Evolutionary conservation across 2,329 filamentous ascomycete genomes (phyloP).

Genomic region (Cadophora sp.): DNA sequence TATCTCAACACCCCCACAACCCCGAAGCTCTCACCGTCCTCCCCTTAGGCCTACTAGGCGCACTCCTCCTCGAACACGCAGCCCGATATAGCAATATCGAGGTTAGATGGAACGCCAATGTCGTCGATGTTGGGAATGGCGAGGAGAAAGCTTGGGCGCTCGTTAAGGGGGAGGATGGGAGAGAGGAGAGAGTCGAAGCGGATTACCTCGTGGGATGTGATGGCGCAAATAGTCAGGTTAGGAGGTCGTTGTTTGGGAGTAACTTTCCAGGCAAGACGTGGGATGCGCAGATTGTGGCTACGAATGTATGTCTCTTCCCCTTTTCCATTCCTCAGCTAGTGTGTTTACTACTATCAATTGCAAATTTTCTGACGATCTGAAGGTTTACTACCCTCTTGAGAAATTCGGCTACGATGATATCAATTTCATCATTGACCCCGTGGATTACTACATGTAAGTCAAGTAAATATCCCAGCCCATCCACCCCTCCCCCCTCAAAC

Average conservation of each 20-base stretch:
- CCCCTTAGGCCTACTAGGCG: slow-evolving; percentile 52
- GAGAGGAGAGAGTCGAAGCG: slow-evolving; percentile 47
- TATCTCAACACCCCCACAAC: slow-evolving; percentile 30
- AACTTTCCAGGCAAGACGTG: slow-evolving; percentile 66
- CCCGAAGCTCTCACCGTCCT: slow-evolving; percentile 51
- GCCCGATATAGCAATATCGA: slow-evolving; percentile 45
- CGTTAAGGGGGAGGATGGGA: slow-evolving; percentile 48
- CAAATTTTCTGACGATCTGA: background rate
- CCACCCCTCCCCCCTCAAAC: no score
- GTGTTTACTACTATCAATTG: background rate
- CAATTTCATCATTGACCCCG: slow-evolving; percentile 67
- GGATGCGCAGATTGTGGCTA: slow-evolving; percentile 66
- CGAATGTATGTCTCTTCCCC: slow-evolving; percentile 53
- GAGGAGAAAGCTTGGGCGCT: slow-evolving; percentile 54
- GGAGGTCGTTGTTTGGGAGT: slow-evolving; percentile 58
- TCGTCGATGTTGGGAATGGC: slow-evolving; percentile 56
- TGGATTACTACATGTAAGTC: slow-evolving; percentile 62
- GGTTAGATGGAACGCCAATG: slow-evolving; percentile 55
- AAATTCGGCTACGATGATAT: slow-evolving; percentile 61
- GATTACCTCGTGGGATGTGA: slow-evolving; percentile 65
- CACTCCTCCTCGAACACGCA: slow-evolving; percentile 51
- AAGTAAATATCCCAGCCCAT: background rate
- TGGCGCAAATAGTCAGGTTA: slow-evolving; percentile 57
- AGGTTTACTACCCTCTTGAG: slow-evolving; percentile 68
- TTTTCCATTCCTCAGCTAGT: background rate